Base-by-base conservation (phyloP, 768 basidiomycete species). In the Auricularia heimuer region DNA sequence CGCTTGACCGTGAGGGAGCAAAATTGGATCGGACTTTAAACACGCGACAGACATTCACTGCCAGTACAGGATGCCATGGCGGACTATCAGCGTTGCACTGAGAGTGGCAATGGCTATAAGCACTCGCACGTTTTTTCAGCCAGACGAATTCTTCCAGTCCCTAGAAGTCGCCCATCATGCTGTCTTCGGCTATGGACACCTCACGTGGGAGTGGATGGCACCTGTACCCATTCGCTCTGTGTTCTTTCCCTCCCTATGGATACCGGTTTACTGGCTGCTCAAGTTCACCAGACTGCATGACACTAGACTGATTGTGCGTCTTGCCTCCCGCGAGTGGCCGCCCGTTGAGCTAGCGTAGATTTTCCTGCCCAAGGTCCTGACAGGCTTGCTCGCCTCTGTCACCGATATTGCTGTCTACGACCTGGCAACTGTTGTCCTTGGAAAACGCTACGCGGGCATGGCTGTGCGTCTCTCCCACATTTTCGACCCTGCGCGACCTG, bases 101-200 rank as follows among this genome's bases (percentile, higher is more conserved):
- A 85, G 90, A 58, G 73, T 90, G 62, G 65, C 77, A 7, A 77
- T 91, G 56, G 88, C 92, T 0, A 72, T 95, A 37, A 75, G 77
- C 47, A 94, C 92, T 0, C 81, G 82, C 63, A 92, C 94, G 3
- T 90, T 89, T 77, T 98, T 98, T 73, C 95, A 98, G 73, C 94
- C 97, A 8, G 97, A 99, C 75, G 97, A 98, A 75, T 96, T 90
- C 75, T 98, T 89, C 70, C 97, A 99, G 73, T 84, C 94, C 4
- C 81, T 98, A 54, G 97, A 99, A 73, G 89, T 92, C 58, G 97
- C 97, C 0, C 90, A 98, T 73, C 81, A 81, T 64, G 76, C 87
- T 54, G 92, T 97, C 62, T 98, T 92, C 73, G 94, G 94, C 58
- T 93, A 93, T 75, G 96, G 94, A 2, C 82, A 87, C 69, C 79